Conservation (phyloP, 352 stramenopile species). For the Pythium phragmiticola region DNA sequence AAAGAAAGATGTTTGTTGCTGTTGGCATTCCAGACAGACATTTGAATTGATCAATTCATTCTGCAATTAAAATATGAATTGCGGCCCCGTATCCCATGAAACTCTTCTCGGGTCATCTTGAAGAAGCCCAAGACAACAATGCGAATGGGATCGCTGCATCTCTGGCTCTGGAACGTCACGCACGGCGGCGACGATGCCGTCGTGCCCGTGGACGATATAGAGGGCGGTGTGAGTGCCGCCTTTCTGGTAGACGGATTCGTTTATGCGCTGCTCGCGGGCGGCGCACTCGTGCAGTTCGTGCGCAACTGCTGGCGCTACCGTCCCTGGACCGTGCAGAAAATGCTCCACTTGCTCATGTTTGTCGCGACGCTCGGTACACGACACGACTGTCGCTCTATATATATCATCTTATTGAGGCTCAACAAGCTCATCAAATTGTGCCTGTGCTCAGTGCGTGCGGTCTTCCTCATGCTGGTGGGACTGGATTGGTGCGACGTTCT, state of each 20-base stretch:
- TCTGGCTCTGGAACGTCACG: constrained; percentile 26
- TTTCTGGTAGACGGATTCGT: constrained; percentile 71
- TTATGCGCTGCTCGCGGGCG: constrained; percentile 64
- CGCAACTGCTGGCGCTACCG: constrained; percentile 84
- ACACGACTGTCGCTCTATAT: constrained; percentile 1
- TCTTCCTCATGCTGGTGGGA: constrained; percentile 74
- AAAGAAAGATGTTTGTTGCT: not conserved
- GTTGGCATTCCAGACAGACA: not conserved
- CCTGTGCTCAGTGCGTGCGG: constrained; percentile 39
- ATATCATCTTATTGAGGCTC: not conserved
- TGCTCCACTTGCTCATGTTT: constrained; percentile 85
- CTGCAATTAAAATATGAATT: constrained; percentile 29
- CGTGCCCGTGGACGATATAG: constrained; percentile 35
- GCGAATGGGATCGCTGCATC: constrained; percentile 12
- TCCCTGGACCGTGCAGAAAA: constrained; percentile 87
- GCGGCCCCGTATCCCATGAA: not conserved
- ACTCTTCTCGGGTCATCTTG: constrained; percentile 12
- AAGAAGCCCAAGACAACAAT: not conserved
- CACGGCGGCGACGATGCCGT: constrained; percentile 13
- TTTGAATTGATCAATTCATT: constrained; percentile 14
- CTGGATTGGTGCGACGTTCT: constrained; percentile 83
- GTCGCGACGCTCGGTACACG: constrained; percentile 58
- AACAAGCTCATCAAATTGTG: not conserved
- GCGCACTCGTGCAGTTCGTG: constrained; percentile 62
- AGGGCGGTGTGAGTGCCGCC: constrained; percentile 50